Evolutionary conservation across 768 basidiomycete species (phyloP), one percentile per base, ranked within the genome.

Genomic region (Polyporus arcularius): DNA sequence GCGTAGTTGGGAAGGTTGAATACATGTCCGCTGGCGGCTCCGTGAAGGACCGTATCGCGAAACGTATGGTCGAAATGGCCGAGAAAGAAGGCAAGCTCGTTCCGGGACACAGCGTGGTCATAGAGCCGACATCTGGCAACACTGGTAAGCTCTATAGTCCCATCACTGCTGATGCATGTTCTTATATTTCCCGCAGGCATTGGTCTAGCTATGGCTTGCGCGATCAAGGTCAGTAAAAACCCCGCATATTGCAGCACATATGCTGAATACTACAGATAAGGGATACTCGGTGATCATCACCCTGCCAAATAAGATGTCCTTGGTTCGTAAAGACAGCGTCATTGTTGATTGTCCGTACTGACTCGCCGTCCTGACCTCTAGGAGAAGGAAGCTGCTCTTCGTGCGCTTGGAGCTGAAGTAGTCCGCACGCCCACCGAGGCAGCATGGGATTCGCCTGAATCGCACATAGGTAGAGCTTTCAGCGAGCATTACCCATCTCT

Each of bases 1-100:
- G 10, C 43, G 12, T 46, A 15, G 92, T 96, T 70, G 96, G 82
- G 7, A 98, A 97, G 74, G 80, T 91, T 15, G 96, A 99, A 68
- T 98, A 85, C 72, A 83, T 92, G 70, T 94, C 92, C 18, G 88
- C 87, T 2, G 97, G 96, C 10, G 96, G 96, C 2, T 94, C 91
- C 2, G 90, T 98, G 60, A 99, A 99, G 77, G 96, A 98, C 72
- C 81, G 96, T 60, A 96, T 98, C 55, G 96, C 95, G 30, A 96
- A 94, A 73, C 87, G 93, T 11, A 99, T 99, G 96, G 85, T 98
- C 2, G 89, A 94, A 65, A 84, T 88, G n/a, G 97, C 96, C 6
- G 97, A 99, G 79, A 80, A 80, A 55, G 88, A 93, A 38, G 96
- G 95, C 38, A 86, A 79, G 52, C 84, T 99, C 42, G 81, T 92